Evolutionary conservation across 2,329 filamentous ascomycete species (phyloP).

Genomic region (Purpureocillium takamizusanense): DNA sequence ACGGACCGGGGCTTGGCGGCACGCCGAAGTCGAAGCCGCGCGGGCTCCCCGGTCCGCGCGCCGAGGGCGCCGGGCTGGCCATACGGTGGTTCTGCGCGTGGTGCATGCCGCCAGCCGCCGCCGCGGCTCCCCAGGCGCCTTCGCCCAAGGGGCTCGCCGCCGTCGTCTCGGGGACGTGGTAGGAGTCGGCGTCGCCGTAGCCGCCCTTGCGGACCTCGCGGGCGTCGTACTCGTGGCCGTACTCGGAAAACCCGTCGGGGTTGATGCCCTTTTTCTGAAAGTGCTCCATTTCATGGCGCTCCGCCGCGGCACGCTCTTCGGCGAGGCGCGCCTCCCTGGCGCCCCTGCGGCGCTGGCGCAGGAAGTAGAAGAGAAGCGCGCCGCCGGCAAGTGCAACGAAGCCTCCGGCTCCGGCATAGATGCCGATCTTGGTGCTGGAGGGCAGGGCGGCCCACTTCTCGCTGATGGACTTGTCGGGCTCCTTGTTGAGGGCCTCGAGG

Average conservation of each 20-base stretch:
- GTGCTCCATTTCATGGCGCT: constrained; percentile 41
- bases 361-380: constrained; percentile 41
- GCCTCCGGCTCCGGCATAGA: constrained; percentile 39
- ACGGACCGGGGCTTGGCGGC: constrained; percentile 4
- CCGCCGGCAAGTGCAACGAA: constrained; percentile 32
- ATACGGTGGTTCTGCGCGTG: constrained; percentile 1
- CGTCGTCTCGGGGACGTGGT: constrained; percentile 9
- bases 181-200: constrained; percentile 7
- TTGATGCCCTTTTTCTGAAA: constrained; percentile 38
- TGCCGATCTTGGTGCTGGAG: constrained; percentile 36
- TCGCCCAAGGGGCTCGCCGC: constrained; percentile 7
- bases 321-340: constrained; percentile 39
- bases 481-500: constrained; percentile 29
- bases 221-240: constrained; percentile 13
- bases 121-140: constrained; percentile 6
- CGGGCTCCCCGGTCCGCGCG: constrained; percentile 1
- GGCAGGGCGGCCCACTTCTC: constrained; percentile 48
- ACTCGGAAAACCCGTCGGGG: constrained; percentile 33
- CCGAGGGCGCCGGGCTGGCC: constrained; percentile 7
- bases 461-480: constrained; percentile 32
- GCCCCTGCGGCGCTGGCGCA: constrained; percentile 45
- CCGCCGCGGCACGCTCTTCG: constrained; percentile 32
- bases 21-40: constrained; percentile 10
- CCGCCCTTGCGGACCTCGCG: constrained; percentile 6
- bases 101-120: constrained; percentile 1